Conservation (phyloP, 306 rosid genomes). For the Cicer arietinum region DNA sequence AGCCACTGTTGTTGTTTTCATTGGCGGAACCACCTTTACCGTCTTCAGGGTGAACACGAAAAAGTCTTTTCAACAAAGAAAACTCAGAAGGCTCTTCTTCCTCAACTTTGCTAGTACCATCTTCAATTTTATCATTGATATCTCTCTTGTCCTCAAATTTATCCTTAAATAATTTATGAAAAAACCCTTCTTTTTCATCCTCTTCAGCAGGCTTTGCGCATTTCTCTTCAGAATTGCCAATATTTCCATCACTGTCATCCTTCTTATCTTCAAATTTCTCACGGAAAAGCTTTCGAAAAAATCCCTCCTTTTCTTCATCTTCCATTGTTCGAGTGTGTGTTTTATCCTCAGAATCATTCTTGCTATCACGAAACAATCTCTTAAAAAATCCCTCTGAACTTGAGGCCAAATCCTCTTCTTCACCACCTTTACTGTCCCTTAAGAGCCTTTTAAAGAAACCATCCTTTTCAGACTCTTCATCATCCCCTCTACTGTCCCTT, state of each 20-base stretch:
- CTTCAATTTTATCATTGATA: slow-evolving; percentile 67
- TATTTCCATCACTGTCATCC: slow-evolving; percentile 62
- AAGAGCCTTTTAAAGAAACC: slow-evolving; percentile 82
- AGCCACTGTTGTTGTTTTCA: slow-evolving; percentile 59
- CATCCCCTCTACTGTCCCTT: slow-evolving; percentile 77
- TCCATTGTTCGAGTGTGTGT: slow-evolving; percentile 52
- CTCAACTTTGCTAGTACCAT: slow-evolving; percentile 68
- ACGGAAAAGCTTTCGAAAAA: slow-evolving; percentile 75
- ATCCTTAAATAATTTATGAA: slow-evolving; percentile 73
- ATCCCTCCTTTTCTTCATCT: slow-evolving; percentile 86
- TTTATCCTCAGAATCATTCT: slow-evolving; percentile 73
- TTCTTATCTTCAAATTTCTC: slow-evolving; percentile 84
- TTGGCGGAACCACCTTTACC: slow-evolving; percentile 59
- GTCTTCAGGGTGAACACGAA: slow-evolving; percentile 94
- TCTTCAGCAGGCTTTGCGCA: slow-evolving; percentile 67
- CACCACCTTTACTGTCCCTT: slow-evolving; percentile 79
- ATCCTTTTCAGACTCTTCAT: slow-evolving; percentile 77
- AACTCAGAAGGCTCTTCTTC: slow-evolving; percentile 84
- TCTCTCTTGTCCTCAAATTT: slow-evolving; percentile 83
- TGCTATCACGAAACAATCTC: slow-evolving; percentile 87
- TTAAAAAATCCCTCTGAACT: slow-evolving; percentile 90
- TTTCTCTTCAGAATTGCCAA: slow-evolving; percentile 60
- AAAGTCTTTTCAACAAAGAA: slow-evolving; percentile 76
- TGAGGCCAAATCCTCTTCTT: slow-evolving; percentile 75
- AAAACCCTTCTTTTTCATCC: slow-evolving; percentile 91